Evolutionary conservation across 2,329 filamentous ascomycete genomes (phyloP), one percentile per base, ranked within the genome.

Genomic region (Penicillium polonicum): DNA sequence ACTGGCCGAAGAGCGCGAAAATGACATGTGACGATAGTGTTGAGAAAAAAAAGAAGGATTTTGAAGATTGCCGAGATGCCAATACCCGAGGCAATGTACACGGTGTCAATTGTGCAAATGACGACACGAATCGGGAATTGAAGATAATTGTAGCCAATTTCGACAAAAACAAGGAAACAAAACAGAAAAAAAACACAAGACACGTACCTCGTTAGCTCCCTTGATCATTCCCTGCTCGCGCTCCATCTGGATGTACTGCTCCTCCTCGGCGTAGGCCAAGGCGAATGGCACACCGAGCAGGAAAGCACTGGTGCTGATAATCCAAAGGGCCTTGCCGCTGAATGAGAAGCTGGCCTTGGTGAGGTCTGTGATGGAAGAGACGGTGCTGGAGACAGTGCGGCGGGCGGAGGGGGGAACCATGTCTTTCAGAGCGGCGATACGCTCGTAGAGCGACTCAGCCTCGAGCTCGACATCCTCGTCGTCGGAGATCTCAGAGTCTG

Each of bases 241-340:
- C 86, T 99, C 94, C 91, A 97, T 95, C 82, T 96, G 93, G 65
- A 93, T 83, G 75, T 96, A 87, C 82, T 96, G 91, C 83, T 97
- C 92, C 82, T 99, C 94, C 82, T 99, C 94, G 63, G 89, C 88
- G 74, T 92, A 93, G 58, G 92, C 93, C 67, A 99, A 82, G 58
- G 92, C 92, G 83, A 92, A 97, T 55, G 94, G 94, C 51, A 97
- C 91, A 68, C 92, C 92, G 63, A 97, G 80, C 73, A 99, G 81
- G 72, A 99, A 84, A 59, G 91, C 91, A 61, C 89, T 92, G 64
- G 92, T 96, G 78, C 88, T 91, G 58, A 99, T 80, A 55, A 97
- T 87, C 91, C 92, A 99, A 67, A 96, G 82, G 55, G 90, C 86
- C 81, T 93, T 94, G 68, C 93, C 92, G 69, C 88, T 85, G 74